Evolutionary conservation across 768 basidiomycete genomes (phyloP), one percentile per base, ranked within the genome.

Genomic region (Pleurotus pulmonarius): DNA sequence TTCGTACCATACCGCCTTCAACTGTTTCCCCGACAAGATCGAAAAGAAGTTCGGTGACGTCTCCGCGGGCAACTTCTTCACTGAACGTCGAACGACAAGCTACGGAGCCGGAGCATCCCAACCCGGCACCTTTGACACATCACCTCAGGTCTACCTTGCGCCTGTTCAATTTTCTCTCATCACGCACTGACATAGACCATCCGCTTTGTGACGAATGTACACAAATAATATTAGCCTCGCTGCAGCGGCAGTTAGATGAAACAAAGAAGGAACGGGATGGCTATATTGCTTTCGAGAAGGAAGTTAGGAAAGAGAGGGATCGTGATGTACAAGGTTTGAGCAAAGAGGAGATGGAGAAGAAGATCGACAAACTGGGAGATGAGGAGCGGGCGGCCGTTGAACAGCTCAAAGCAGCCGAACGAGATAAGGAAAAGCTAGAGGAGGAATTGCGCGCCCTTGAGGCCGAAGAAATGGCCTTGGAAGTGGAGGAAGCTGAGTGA

Each of bases 121-220:
- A 82, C 65, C 85, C 88, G 46, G 85, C 90, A 20, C 86, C 91
- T 34, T 75, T 90, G 59, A 88, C 90, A 40, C 85, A 88, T 69
- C 88, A 89, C 64, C 74, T 92, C 57, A 85, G 86, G 56, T 90
- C 89, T 37, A 86, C 88, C 46, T 79, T 81, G 58, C 83, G 84
- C 16, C 76, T 94, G 39, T 87, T 91, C 67, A 89, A 88, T 67
- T 69, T 92, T 26, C 76, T 93, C 44, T 90, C 90, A 11, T 82
- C 86, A 56, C 78, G 86, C 43, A 86, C 88, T 52, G 88, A 89
- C 29, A 83, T 95, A 44, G 92, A 94, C 67, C 94, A 98, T 67
- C 97, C 97, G 4, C 79, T 99, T 6, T 99, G 97, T 69, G 85
- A 89, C 0, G 96, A 98, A 65, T 99, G 97, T 70, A 92, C 94